Conservation (phyloP, 257 asterid species). For the Solanum bulbocastanum region DNA sequence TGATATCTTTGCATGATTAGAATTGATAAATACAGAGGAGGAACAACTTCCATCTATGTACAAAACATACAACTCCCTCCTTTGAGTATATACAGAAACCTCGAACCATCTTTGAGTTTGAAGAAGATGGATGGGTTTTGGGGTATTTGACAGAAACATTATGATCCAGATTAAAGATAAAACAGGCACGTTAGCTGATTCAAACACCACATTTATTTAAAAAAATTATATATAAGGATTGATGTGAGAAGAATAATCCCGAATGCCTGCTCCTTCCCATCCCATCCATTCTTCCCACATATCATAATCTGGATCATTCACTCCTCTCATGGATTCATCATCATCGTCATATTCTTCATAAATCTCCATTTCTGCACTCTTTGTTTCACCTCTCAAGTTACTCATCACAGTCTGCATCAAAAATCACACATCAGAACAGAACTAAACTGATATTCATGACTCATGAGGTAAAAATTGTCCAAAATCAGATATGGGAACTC, state of each 20-base stretch:
- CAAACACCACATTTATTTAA: rapidly evolving
- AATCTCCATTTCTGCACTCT: conserved; percentile 5
- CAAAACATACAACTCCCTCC: neutral
- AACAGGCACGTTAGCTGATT: neutral
- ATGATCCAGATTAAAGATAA: neutral
- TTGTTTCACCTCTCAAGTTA: conserved; percentile 42
- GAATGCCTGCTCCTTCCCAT: conserved; percentile 94
- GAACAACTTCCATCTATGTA: neutral
- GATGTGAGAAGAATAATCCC: conserved; percentile 74
- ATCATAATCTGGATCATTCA: conserved; percentile 23
- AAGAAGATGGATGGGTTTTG: neutral
- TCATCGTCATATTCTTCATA: neutral
- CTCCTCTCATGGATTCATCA: conserved; percentile 14
- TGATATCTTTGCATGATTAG: neutral
- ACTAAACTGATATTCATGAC: neutral
- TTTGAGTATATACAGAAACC: neutral
- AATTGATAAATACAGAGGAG: neutral
- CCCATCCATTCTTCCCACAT: conserved; percentile 99
- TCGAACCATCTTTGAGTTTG: neutral
- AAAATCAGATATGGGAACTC: neutral
- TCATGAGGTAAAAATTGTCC: neutral
- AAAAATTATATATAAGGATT: conserved; percentile 18
- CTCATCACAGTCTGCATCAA: conserved; percentile 66
- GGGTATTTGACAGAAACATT: neutral
- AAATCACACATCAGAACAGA: neutral